Evolutionary conservation across 1,284 basidiomycete species (phyloP).

Genomic region (Leccinum subrobustum): DNA sequence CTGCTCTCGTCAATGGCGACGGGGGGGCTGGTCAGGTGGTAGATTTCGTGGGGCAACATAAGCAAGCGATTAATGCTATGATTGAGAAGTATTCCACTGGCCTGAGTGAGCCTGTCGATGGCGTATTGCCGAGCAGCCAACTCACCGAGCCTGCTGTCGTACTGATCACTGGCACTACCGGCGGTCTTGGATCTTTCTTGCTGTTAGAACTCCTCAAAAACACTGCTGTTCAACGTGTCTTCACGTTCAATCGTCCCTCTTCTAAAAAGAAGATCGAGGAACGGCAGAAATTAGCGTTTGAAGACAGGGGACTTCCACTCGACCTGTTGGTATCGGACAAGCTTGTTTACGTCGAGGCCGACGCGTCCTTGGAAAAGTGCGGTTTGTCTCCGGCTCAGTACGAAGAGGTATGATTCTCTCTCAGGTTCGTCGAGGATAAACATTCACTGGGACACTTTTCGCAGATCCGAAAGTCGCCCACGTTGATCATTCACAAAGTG

Average conservation of each 20-base stretch:
- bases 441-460: background rate
- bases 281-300: slow-evolving; percentile 8
- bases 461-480: background rate
- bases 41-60: background rate
- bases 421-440: background rate
- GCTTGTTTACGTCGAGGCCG: slow-evolving; percentile 15
- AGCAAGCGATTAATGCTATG: slow-evolving; percentile 15
- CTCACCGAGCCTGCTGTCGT: slow-evolving; percentile 9
- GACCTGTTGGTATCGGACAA: slow-evolving; percentile 5
- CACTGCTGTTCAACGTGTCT: slow-evolving; percentile 19
- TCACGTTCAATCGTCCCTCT: slow-evolving; percentile 25
- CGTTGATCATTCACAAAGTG: slow-evolving; percentile 24
- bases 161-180: slow-evolving; percentile 34
- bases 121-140: background rate
- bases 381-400: background rate
- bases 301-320: slow-evolving; percentile 7
- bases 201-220: slow-evolving; percentile 20
- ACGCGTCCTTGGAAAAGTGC: slow-evolving; percentile 13
- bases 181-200: slow-evolving; percentile 29
- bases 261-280: slow-evolving; percentile 2
- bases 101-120: background rate
- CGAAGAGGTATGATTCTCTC: too few species aligned
- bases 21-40: background rate
- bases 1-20: slow-evolving; percentile 1
- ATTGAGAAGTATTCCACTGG: slow-evolving; percentile 7